These are phyloP conservation scores for Arbutus unedo DNA, from an alignment of 148 eudicot genomes.

Conservation along the genomic window DNA sequence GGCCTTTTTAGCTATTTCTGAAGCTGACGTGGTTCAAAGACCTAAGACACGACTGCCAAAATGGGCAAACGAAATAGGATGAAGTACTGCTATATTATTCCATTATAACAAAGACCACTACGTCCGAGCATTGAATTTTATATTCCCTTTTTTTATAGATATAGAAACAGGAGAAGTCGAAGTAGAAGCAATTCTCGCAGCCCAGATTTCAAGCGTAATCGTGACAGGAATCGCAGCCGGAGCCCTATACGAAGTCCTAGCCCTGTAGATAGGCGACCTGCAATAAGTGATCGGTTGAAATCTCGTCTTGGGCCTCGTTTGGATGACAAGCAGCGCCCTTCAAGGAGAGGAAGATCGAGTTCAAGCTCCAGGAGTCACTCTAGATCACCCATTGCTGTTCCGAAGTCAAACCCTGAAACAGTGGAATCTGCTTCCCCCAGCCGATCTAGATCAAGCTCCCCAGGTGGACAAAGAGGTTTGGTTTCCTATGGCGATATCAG, in stretches of 20 bases:
- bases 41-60: background rate
- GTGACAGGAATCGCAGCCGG: slow-evolving; percentile 47
- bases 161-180: slow-evolving; percentile 61
- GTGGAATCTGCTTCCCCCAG: slow-evolving; percentile 39
- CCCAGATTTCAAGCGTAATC: slow-evolving; percentile 43
- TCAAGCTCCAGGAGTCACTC: slow-evolving; percentile 62
- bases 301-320: slow-evolving; percentile 74
- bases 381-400: slow-evolving; percentile 44
- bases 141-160: slow-evolving; percentile 16
- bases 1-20: background rate
- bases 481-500: slow-evolving; percentile 86
- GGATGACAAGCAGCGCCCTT: slow-evolving; percentile 34
- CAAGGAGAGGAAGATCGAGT: slow-evolving; percentile 39
- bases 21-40: background rate
- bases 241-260: slow-evolving; percentile 67
- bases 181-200: slow-evolving; percentile 63
- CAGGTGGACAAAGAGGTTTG: slow-evolving; percentile 61
- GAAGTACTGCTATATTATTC: background rate
- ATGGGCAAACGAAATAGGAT: background rate
- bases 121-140: background rate
- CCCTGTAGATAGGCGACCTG: slow-evolving; percentile 55
- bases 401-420: slow-evolving; percentile 28
- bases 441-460: slow-evolving; percentile 67
- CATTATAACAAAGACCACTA: background rate
- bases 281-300: slow-evolving; percentile 62